Percentiles rank a stretch among this genome's conserved stretches.
phyloP scores from a whole-genome alignment of 768 basidiomycete species.

The Kwoniella sp. region DNA sequence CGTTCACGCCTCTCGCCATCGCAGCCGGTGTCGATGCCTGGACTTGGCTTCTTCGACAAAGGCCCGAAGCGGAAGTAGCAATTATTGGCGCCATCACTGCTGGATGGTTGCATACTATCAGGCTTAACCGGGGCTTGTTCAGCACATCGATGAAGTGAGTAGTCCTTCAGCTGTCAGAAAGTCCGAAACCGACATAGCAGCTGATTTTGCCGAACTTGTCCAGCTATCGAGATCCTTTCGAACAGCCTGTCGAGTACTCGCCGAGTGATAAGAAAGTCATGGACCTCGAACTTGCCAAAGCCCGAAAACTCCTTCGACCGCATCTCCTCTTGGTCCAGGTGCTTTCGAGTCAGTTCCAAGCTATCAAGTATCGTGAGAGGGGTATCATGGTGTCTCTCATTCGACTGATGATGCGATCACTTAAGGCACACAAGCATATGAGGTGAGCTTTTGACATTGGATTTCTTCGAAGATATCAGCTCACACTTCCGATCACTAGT shows the following conservation, averaged over 20 bases:
- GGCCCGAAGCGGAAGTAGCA: constrained; percentile 76
- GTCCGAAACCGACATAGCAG: background rate
- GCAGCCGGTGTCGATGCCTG: constrained; percentile 88
- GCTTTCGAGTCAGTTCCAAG: constrained; percentile 87
- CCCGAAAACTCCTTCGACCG: constrained; percentile 74
- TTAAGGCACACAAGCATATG: constrained; percentile 67
- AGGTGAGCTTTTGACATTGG: constrained; percentile 71
- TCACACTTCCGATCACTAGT: constrained; percentile 57
- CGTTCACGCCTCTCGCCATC: constrained; percentile 82
- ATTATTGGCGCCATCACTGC: constrained; percentile 82
- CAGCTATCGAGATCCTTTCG: constrained; percentile 87
- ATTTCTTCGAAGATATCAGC: too few relatives aligned
- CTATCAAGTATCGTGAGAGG: constrained; percentile 82
- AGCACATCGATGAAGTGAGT: constrained; percentile 76
- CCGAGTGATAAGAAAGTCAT: constrained; percentile 85
- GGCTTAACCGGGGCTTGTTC: constrained; percentile 77
- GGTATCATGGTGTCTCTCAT: constrained; percentile 83
- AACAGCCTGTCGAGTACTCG: constrained; percentile 78
- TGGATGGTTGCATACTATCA: constrained; percentile 83
- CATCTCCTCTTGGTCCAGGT: constrained; percentile 83
- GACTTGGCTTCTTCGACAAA: constrained; percentile 92
- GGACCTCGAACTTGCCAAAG: constrained; percentile 66
- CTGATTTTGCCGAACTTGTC: background rate
- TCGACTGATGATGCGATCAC: constrained; percentile 78
- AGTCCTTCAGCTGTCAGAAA: background rate